These are phyloP conservation scores for Candida peoriensis DNA, from an alignment of 805 yeast species.

Conservation along the genomic window DNA sequence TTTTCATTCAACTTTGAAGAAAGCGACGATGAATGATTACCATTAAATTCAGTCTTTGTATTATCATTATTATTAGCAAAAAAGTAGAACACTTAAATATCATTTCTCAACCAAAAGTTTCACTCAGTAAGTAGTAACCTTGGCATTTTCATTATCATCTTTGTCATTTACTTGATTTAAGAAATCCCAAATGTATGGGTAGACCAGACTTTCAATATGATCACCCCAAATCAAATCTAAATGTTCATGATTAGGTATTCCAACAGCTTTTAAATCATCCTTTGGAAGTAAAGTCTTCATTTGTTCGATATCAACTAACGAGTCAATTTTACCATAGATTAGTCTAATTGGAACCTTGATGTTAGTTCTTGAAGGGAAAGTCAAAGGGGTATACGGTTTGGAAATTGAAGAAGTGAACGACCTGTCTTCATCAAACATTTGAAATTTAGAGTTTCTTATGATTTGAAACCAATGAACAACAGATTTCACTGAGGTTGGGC, in stretches of 20 bases:
- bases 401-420: constrained; percentile 32
- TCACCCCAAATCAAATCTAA: constrained; percentile 87
- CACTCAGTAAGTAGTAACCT: too few species aligned
- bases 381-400: constrained; percentile 30
- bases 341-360: constrained; percentile 69
- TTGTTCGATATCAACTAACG: constrained; percentile 79
- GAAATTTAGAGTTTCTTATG: constrained; percentile 68
- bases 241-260: constrained; percentile 76
- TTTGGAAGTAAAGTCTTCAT: constrained; percentile 66
- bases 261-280: constrained; percentile 42
- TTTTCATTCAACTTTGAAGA: constrained; percentile 24
- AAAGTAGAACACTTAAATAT: too few species aligned
- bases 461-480: constrained; percentile 98
- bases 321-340: constrained; percentile 75
- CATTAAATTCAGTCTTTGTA: too few species aligned
- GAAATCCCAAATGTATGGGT: constrained; percentile 35
- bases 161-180: constrained; percentile 15
- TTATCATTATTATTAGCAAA: too few species aligned
- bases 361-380: constrained; percentile 56
- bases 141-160: constrained; percentile 2
- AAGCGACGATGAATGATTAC: constrained; percentile 19
- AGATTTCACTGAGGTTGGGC: constrained; percentile 85
- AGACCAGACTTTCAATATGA: constrained; percentile 46
- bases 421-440: constrained; percentile 29
- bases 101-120: too few species aligned